A percentile compares a stretch with the other conserved stretches of the same genome.
These are phyloP conservation scores for Crepidotus variabilis DNA, from an alignment of 768 basidiomycete genomes.

Conservation along the genomic window DNA sequence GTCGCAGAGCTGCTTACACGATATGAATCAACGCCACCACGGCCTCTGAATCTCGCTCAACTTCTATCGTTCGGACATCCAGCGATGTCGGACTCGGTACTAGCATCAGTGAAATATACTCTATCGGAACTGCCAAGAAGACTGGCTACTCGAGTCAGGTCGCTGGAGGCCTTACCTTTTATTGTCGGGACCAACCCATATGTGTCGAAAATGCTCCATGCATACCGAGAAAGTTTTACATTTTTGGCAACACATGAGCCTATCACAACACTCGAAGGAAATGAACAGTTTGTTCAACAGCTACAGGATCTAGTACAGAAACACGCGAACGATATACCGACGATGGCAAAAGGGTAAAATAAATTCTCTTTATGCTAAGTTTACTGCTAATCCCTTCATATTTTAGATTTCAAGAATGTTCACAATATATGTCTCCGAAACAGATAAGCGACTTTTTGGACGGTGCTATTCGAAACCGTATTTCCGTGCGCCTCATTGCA, in stretches of 20 bases:
- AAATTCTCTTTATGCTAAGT: conserved; percentile 1
- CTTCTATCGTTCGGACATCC: conserved; percentile 76
- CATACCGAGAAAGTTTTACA: conserved; percentile 67
- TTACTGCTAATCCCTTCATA: not conserved
- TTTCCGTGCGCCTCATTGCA: conserved; percentile 83
- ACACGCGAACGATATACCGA: conserved; percentile 87
- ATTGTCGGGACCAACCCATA: conserved; percentile 90
- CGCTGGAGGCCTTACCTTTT: conserved; percentile 75
- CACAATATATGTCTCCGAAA: conserved; percentile 77
- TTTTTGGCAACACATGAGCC: conserved; percentile 65
- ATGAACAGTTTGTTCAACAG: conserved; percentile 60
- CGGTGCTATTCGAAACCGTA: conserved; percentile 80
- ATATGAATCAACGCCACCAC: conserved; percentile 60
- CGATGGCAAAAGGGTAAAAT: conserved; percentile 81
- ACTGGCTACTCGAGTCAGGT: conserved; percentile 69
- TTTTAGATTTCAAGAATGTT: conserved; percentile 79
- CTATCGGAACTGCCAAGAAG: conserved; percentile 75
- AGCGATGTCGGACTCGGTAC: conserved; percentile 62
- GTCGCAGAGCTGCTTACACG: conserved; percentile 57
- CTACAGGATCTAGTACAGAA: conserved; percentile 69
- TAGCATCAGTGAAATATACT: conserved; percentile 72
- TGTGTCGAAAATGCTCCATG: conserved; percentile 64
- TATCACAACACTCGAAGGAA: conserved; percentile 66
- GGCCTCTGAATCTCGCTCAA: conserved; percentile 67
- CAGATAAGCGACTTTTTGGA: conserved; percentile 80